Evolutionary conservation across 1,284 basidiomycete genomes (phyloP), one percentile per base, ranked within the genome.

Genomic region (Veloboletus limbatus): DNA sequence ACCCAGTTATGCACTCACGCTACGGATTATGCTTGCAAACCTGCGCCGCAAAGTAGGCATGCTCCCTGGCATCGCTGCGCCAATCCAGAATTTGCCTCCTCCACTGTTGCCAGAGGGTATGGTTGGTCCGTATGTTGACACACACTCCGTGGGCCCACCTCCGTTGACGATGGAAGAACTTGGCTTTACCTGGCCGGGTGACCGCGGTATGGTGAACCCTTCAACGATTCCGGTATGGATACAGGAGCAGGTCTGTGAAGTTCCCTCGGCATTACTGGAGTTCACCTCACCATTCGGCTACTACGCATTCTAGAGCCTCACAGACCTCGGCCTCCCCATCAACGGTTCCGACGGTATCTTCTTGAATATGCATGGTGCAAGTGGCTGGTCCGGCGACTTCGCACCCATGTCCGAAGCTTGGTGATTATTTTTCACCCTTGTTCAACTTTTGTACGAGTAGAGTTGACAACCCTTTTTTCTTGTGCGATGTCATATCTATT

Each of bases 301-400:
- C 36, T 22, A 22, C 30, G 14, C 43, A 17, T 44, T 39, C 33
- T 66, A 93, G 88, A 92, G 81, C 60, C 70, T 93, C 52, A 82
- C 85, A 17, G 92, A 95, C 65, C 80, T 95, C 6, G 91, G 92
- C 14, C 70, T 94, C 39, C 92, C 92, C n/a, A 75, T 83, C 35
- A 92, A 93, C 57, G 92, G 91, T 36, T 88, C 86, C 6, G 92
- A 95, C 57, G 90, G 87, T 7, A 85, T 94, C 43, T 94, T 95
- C 71, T 67, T 94, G 46, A 86, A 86, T 56, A 78, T 88, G 70
- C 73, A 74, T 34, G 79, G 77, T 46, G 63, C 74, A 34, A 85
- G 80, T 50, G 85, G 86, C 9, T 89, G 87, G 88, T 78, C 75
- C 28, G 79, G 80, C 38, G 85, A 88, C 58, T 82, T 87, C 58